Base-by-base conservation (phyloP, 805 yeast species). In the Candida odintsovae region DNA sequence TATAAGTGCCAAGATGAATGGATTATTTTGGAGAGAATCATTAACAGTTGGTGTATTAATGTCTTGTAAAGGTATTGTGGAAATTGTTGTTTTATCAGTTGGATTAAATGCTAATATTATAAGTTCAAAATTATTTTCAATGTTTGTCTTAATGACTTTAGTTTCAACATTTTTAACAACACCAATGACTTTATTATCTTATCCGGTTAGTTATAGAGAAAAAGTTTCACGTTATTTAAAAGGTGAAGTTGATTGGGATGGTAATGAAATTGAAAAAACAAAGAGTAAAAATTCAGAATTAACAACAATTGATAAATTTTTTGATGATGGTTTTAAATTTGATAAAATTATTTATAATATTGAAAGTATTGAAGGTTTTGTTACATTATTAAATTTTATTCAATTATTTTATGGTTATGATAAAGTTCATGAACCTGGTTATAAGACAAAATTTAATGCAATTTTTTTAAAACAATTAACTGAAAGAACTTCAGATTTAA, bases 41-140 rank as follows among this genome's bases (percentile, higher is more conserved):
- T 61, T 81, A 31, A 72, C 90, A 2, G 92, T 85, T 35, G 95
- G 95, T 44, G 76, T 84, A 21, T 70, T 86, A 54, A 86, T 86
- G 94, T 84, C 92, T 7, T 86, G 95, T 72, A 86, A 86, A 64
- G 95, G 95, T 64, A 84, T 86, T 52, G 94, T 86, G 21, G 95
- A 86, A 64, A 82, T 86, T 61, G 90, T 86, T 38, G 94, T 86
- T 19, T 69, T 86, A 52, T 80, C 78, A 38, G 80, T 83, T 21
- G 95, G 95, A 42, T 70, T 85, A 46, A 80, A 77, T 50, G 85
- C 94, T 6, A 77, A 77, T 0, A 86, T 86, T 45, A 78, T 86
- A 43, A 70, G 80, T 4, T 72, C 73, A 47, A 79, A 77, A 50
- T 80, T 82, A 1, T 86, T 78, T 61, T 82, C 90, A 16, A 86